Evolutionary conservation across 768 basidiomycete genomes (phyloP), one percentile per base, ranked within the genome.

Genomic region (Lactarius trivialis): DNA sequence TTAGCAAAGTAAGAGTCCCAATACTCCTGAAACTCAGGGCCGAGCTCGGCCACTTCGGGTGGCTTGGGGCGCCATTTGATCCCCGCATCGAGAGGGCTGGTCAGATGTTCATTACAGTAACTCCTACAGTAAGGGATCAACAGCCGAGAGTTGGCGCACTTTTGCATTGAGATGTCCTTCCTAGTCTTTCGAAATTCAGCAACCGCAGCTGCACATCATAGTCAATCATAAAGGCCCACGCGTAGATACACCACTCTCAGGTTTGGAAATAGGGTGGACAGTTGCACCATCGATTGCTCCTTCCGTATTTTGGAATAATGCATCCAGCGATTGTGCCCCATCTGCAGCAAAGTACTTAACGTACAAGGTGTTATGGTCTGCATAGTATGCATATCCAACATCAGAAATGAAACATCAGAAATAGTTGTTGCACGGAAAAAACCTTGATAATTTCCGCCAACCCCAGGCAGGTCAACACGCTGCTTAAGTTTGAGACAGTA

Each of bases 1-100:
- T 74, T 71, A 26, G 71, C 78, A 49, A 81, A 86, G 69, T 79
- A 82, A 15, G 71, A 69, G 7, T 77, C 71, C 85, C 84, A 85
- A 45, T 76, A 72, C 30, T 72, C 51, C 30, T 74, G 68, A 67
- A 86, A 86, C 6, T 69, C 75, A 7, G 80, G 76, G 1, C 77
- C 76, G 34, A 87, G 71, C n/a, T 74, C 74, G 52, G 77, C 73
- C 26, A 84, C 73, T 45, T 87, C 85, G 5, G 75, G 73, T 4
- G 67, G 67, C 19, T 70, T 77, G 4, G 85, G 85, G 28, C 86
- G 76, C 15, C 85, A 67, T 66, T 84, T 85, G 64, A 83, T 76
- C 5, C 82, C 84, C 33, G 78, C 78, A 64, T 86, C 82, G 34
- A 81, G 66, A n/a, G 54, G 28, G 26, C 61, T 58, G 24, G 0